Evolutionary conservation across 805 yeast genomes (phyloP), one percentile per base, ranked within the genome.

Genomic region (Candida suzukii): DNA sequence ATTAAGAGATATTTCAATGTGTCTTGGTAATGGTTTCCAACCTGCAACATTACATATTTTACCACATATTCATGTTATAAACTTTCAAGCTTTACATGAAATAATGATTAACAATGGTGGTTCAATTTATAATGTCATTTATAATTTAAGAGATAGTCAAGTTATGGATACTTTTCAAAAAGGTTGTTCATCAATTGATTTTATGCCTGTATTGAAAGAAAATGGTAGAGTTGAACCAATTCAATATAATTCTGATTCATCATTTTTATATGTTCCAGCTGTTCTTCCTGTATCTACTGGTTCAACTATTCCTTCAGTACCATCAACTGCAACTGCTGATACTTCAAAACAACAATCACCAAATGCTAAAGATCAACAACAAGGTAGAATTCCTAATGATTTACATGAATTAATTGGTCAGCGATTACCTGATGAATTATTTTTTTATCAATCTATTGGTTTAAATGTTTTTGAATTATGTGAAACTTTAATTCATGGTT

Each of bases 391-490:
- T 37, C 97, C 98, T 3, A 75, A 77, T 46, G 95, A 88, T 58
- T 67, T 86, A 12, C 93, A 86, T 57, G 88, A 81, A 36, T 74
- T 88, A 37, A 71, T 93, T 38, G 88, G 95, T 10, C 87, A 84
- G 58, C 76, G 90, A 55, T 67, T 93, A 39, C 95, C 97, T 2
- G 84, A 87, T 41, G 98, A 90, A 61, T 70, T 83, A 33, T 82
- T 77, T 53, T 88, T 82, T 57, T 93, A 88, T 60, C 78, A 78
- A 55, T 82, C 95, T 1, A 60, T 83, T 43, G 98, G 97, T 1
- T 57, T 90, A 20, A 64, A 83, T 12, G 75, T 80, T 8, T 63
- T 81, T 6, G 79, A 78, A 43, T 58, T 86, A 20, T 70, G 83
- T 33, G 83, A 82, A 46, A 76, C 88, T 0, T 68, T 90, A 17